These are phyloP conservation scores for Boechera stricta DNA, from an alignment of 345 rosid genomes.

Conservation along the genomic window DNA sequence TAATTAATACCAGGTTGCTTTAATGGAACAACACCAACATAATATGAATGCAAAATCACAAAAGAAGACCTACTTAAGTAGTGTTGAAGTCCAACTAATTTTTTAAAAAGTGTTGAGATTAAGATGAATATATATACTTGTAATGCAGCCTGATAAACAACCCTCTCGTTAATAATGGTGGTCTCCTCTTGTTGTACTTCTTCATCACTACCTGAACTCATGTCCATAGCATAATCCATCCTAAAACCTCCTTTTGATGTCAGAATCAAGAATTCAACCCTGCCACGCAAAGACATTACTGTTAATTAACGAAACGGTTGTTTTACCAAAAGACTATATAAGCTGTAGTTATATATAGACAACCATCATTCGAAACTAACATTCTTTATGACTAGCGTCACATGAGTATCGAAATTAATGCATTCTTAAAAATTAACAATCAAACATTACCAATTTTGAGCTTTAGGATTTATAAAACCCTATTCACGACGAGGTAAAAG, in stretches of 20 bases:
- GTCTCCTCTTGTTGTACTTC: constrained; percentile 50
- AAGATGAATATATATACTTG: constrained; percentile 55
- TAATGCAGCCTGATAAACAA: constrained; percentile 81
- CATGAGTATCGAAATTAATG: not conserved
- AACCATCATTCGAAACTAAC: not conserved
- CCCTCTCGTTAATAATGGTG: constrained; percentile 5
- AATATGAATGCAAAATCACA: not conserved
- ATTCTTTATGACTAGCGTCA: not conserved
- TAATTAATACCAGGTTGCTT: not conserved
- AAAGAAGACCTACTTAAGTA: not conserved
- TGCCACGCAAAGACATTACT: constrained; percentile 21
- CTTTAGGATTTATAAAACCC: not conserved
- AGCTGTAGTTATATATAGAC: not conserved
- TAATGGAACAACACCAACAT: not conserved
- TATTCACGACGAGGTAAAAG: not conserved
- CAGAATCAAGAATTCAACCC: constrained; percentile 41
- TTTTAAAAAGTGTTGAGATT: not conserved
- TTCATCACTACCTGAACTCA: constrained; percentile 84
- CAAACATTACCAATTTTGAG: not conserved
- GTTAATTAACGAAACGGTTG: not conserved
- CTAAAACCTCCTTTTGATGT: not conserved
- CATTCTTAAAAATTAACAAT: not conserved
- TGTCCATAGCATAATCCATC: constrained; percentile 54
- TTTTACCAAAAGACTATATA: not conserved
- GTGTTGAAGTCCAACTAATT: not conserved